Conservation (phyloP, 768 basidiomycete genomes). For the Cyathus striatus region DNA sequence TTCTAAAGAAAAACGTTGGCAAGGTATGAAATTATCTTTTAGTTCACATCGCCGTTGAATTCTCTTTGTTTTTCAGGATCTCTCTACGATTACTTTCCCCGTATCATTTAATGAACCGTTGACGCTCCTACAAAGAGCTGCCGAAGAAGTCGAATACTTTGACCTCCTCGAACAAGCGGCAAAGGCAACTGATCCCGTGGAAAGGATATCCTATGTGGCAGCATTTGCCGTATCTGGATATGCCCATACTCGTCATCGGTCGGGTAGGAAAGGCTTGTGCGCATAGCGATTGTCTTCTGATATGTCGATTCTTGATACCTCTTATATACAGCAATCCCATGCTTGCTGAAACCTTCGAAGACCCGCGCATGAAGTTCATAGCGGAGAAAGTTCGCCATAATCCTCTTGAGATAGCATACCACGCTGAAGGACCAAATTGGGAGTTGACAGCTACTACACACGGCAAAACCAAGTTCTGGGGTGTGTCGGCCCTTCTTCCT, state of each 20-base stretch:
- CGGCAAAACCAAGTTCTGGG: conserved; percentile 89
- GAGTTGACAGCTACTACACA: conserved; percentile 69
- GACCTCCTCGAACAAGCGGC: conserved; percentile 65
- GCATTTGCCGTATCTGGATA: conserved; percentile 86
- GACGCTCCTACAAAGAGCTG: conserved; percentile 73
- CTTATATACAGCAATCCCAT: conserved; percentile 71
- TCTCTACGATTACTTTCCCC: conserved; percentile 80
- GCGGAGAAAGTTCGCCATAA: conserved; percentile 87
- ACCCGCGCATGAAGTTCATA: conserved; percentile 72
- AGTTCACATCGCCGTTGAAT: neutral
- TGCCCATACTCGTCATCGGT: conserved; percentile 73
- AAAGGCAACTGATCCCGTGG: conserved; percentile 47
- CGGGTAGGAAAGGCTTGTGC: conserved; percentile 85
- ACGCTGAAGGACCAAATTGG: conserved; percentile 79
- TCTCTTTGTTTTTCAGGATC: conserved; percentile 43
- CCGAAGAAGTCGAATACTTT: conserved; percentile 82
- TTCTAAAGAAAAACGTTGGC: conserved; percentile 85
- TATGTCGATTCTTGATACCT: conserved; percentile 4
- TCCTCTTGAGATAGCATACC: conserved; percentile 80
- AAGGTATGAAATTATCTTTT: conserved; percentile 43
- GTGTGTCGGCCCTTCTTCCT: conserved; percentile 35
- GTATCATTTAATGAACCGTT: conserved; percentile 89
- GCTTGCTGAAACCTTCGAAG: conserved; percentile 87
- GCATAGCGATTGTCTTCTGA: conserved; percentile 23
- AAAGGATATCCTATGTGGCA: conserved; percentile 71